phyloP scores from a whole-genome alignment of 2,329 filamentous ascomycete genomes.

The Akanthomyces dipterigenus region DNA sequence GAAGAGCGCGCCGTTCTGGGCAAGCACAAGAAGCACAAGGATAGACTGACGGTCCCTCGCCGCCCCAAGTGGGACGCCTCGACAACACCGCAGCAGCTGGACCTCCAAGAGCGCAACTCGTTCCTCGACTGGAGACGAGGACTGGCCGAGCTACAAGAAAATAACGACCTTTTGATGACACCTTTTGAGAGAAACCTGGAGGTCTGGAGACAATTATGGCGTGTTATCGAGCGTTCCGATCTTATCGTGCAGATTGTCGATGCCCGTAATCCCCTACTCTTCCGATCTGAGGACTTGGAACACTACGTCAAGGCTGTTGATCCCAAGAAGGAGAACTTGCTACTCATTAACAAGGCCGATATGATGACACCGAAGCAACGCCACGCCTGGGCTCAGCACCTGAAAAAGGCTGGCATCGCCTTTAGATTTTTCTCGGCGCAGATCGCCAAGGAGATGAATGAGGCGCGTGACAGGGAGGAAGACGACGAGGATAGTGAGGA shows the following conservation, averaged over 20 bases:
- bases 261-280: conserved; percentile 87
- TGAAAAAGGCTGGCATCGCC: conserved; percentile 71
- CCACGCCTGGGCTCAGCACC: conserved; percentile 77
- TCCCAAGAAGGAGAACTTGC: conserved; percentile 76
- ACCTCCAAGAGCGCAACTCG: conserved; percentile 68
- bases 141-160: conserved; percentile 87
- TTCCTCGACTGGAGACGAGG: conserved; percentile 86
- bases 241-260: conserved; percentile 97
- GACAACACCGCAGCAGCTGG: conserved; percentile 78
- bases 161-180: conserved; percentile 91
- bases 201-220: conserved; percentile 96
- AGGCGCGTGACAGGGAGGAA: conserved; percentile 55
- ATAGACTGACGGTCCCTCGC: conserved; percentile 77
- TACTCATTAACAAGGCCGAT: conserved; percentile 97
- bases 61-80: conserved; percentile 81
- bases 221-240: conserved; percentile 94
- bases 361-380: conserved; percentile 93
- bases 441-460: conserved; percentile 82
- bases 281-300: conserved; percentile 90
- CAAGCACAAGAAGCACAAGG: conserved; percentile 78
- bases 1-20: conserved; percentile 73
- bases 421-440: conserved; percentile 97
- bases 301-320: conserved; percentile 91
- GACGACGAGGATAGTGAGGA: conserved; percentile 32
- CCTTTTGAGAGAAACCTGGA: conserved; percentile 96